Conservation (phyloP, 1,284 basidiomycete genomes). For the Boletus sp. region DNA sequence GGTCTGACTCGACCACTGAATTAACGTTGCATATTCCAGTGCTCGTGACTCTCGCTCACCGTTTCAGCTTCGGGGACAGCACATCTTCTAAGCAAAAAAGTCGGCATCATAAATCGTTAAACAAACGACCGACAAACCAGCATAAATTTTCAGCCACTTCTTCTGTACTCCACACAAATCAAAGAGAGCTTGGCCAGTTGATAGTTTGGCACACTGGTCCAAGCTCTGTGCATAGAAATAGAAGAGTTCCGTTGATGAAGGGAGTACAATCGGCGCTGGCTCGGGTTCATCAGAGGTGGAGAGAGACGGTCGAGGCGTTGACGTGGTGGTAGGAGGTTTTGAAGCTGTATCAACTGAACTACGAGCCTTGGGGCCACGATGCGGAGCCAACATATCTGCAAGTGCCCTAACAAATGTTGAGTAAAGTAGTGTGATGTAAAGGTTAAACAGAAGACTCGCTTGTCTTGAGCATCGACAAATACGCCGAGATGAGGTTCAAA, state of each 20-base stretch:
- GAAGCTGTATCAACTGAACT: conserved; percentile 58
- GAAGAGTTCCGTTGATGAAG: conserved; percentile 94
- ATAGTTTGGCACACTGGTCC: conserved; percentile 87
- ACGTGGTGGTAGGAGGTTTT: conserved; percentile 28
- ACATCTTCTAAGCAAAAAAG: conserved; percentile 67
- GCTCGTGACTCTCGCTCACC: conserved; percentile 36
- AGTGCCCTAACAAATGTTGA: conserved; percentile 49
- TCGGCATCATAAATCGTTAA: background rate
- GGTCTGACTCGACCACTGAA: conserved; percentile 30
- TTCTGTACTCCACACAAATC: conserved; percentile 79
- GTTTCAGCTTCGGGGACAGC: conserved; percentile 67
- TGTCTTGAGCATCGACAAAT: conserved; percentile 96
- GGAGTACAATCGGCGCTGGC: conserved; percentile 68
- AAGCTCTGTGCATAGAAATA: conserved; percentile 95
- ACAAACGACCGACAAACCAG: conserved; percentile 52
- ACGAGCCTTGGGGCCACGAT: conserved; percentile 62
- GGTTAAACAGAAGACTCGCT: conserved; percentile 40
- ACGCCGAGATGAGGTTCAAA: conserved; percentile 92
- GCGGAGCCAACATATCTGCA: conserved; percentile 76
- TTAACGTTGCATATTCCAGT: background rate
- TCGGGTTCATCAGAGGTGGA: conserved; percentile 45
- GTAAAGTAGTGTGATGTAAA: background rate
- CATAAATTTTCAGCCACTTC: conserved; percentile 94
- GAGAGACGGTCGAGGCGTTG: conserved; percentile 37
- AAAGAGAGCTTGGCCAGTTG: conserved; percentile 77